Conservation (phyloP, 352 stramenopile genomes). For the Peronospora destructor region DNA sequence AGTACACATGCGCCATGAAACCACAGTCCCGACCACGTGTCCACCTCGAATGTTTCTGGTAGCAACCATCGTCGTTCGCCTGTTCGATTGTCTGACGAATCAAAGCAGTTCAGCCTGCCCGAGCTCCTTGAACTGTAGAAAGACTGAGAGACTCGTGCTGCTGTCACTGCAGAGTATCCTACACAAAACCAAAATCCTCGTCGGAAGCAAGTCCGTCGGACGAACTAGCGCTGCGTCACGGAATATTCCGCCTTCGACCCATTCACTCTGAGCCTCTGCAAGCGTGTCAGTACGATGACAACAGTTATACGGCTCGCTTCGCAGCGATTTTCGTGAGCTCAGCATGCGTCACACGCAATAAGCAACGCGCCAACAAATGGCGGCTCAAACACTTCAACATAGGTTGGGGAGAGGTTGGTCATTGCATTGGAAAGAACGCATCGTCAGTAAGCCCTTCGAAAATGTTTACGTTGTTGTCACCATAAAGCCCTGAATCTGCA, state of each 20-base stretch:
- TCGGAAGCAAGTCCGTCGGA: conserved; percentile 48
- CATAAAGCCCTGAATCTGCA: conserved; percentile 33
- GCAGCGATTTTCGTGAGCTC: conserved; percentile 38
- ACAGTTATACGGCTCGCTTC: conserved; percentile 45
- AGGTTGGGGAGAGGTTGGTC: conserved; percentile 21
- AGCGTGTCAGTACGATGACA: conserved; percentile 43
- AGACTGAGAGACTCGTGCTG: conserved; percentile 37
- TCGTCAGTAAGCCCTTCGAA: conserved; percentile 73
- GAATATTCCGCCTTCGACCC: conserved; percentile 48
- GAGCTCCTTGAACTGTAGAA: conserved; percentile 41
- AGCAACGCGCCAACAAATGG: conserved; percentile 22
- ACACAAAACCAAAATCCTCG: conserved; percentile 65
- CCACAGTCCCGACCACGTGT: conserved; percentile 1
- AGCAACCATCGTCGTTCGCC: conserved; percentile 6
- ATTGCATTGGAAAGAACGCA: conserved; percentile 69
- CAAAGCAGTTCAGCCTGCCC: conserved; percentile 20
- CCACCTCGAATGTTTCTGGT: not conserved
- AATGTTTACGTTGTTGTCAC: conserved; percentile 53
- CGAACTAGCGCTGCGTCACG: conserved; percentile 40
- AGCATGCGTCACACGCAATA: conserved; percentile 24
- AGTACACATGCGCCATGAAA: conserved; percentile 2
- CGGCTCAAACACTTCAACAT: conserved; percentile 23
- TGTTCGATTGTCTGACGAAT: conserved; percentile 1
- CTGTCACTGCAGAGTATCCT: conserved; percentile 16
- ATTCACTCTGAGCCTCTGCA: conserved; percentile 36